Conservation (phyloP, 2,329 filamentous ascomycete genomes). For the Xylaria hypoxylon region DNA sequence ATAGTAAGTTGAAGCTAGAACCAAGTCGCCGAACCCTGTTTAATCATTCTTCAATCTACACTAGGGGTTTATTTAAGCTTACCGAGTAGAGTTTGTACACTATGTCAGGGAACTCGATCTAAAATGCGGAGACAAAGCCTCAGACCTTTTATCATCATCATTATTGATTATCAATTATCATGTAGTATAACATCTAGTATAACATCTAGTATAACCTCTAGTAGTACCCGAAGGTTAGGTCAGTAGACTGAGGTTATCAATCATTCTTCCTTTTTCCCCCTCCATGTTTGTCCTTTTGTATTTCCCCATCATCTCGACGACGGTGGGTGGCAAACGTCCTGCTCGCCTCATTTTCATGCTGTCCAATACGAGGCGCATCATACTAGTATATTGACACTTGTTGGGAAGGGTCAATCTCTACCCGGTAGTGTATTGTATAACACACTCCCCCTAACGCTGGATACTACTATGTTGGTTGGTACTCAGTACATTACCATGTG, state of each 20-base stretch:
- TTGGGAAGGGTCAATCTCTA: slow-evolving; percentile 13
- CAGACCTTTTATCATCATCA: background rate
- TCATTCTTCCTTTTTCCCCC: background rate
- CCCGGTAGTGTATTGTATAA: slow-evolving; percentile 9
- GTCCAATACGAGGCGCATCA: slow-evolving; percentile 24
- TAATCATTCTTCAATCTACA: background rate
- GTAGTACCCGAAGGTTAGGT: no score
- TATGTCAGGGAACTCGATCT: background rate
- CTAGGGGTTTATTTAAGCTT: slow-evolving; percentile 13
- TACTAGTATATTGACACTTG: slow-evolving; percentile 14
- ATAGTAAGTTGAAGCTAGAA: background rate
- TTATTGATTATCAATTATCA: no score
- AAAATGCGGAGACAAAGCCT: slow-evolving; percentile 7
- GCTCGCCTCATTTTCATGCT: slow-evolving; percentile 8
- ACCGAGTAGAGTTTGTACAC: background rate
- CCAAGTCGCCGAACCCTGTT: background rate
- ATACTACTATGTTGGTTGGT: no score
- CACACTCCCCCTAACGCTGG: no score
- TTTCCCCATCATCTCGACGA: background rate
- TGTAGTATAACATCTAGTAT: no score
- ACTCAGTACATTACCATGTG: slow-evolving; percentile 4
- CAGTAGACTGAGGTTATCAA: no score
- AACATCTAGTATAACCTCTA: no score
- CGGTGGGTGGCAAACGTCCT: background rate
- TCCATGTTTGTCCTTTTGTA: background rate